Evolutionary conservation across 179 eudicot species (phyloP).

Genomic region (Silene vulgaris): DNA sequence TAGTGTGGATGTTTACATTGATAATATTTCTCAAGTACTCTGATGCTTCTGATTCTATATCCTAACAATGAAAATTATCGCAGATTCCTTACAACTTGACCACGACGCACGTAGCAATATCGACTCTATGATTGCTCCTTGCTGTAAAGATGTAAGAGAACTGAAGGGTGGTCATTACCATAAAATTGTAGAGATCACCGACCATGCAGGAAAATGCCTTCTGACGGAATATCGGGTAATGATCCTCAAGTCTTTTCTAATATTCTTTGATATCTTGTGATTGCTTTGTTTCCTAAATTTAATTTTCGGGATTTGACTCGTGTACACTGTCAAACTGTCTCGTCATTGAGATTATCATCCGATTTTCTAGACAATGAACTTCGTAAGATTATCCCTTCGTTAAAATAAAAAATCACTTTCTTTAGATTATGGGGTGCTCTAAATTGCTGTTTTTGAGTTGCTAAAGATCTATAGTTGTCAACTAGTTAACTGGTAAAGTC

Average conservation of each 20-base stretch:
- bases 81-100: slow-evolving; percentile 86
- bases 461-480: not conserved
- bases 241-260: not conserved
- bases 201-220: slow-evolving; percentile 81
- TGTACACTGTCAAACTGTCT: not conserved
- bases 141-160: slow-evolving; percentile 76
- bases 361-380: not conserved
- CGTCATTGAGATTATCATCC: not conserved
- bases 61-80: slow-evolving; percentile 19
- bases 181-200: slow-evolving; percentile 78
- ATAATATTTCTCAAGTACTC: not conserved
- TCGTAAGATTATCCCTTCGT: not conserved
- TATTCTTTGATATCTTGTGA: not conserved
- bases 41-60: not conserved
- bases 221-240: slow-evolving; percentile 72
- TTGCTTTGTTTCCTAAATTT: not conserved
- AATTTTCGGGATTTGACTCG: not conserved
- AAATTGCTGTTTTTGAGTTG: not conserved
- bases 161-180: slow-evolving; percentile 76
- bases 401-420: not conserved
- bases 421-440: not conserved
- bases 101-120: slow-evolving; percentile 72
- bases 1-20: not conserved
- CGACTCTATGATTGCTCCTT: slow-evolving; percentile 85
- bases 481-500: not conserved